Conservation (phyloP, 2,329 filamentous ascomycete genomes). For the Metarhizium robertsii region DNA sequence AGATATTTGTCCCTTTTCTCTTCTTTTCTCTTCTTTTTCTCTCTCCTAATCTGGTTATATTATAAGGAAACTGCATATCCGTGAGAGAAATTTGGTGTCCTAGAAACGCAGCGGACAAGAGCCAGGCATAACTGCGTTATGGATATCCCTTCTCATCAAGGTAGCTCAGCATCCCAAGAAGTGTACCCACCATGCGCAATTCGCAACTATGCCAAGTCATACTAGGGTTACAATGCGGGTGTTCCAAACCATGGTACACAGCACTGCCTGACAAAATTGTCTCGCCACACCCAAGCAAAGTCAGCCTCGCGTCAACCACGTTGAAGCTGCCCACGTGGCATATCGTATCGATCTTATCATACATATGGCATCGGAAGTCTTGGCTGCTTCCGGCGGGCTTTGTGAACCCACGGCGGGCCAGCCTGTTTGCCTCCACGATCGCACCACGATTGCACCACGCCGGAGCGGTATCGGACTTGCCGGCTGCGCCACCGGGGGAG, state of each 20-base stretch:
- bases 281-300: neutral
- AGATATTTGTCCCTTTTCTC: neutral
- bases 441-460: neutral
- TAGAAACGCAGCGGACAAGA: too few species aligned
- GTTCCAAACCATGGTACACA: neutral
- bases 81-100: too few species aligned
- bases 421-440: neutral
- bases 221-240: neutral
- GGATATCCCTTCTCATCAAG: too few species aligned
- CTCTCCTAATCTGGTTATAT: too few species aligned
- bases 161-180: neutral
- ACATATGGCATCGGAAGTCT: neutral
- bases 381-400: neutral
- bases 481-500: neutral
- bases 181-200: neutral
- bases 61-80: too few species aligned
- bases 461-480: neutral
- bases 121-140: too few species aligned
- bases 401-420: neutral
- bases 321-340: neutral
- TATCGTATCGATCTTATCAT: neutral
- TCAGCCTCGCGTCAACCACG: neutral
- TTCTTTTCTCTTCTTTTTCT: too few species aligned
- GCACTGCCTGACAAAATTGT: neutral
- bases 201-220: neutral